Percentiles rank a stretch among this genome's conserved stretches.
phyloP scores from a whole-genome alignment of 345 rosid species.

The Anacardium occidentale region DNA sequence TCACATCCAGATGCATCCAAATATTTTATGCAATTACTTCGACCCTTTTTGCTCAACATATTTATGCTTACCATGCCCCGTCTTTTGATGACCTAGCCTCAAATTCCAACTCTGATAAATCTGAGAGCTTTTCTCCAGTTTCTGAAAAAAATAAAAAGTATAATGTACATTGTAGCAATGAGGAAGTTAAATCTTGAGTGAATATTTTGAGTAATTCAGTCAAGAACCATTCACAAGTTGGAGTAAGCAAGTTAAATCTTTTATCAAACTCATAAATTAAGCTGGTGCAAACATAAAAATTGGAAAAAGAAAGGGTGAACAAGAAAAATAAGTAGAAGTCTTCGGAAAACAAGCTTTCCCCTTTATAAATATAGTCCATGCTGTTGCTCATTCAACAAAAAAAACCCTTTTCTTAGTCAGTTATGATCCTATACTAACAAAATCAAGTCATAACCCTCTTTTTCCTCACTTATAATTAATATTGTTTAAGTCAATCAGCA shows the following conservation, averaged over 20 bases:
- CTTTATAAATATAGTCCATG: background rate
- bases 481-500: background rate
- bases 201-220: background rate
- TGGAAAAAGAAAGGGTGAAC: background rate
- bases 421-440: background rate
- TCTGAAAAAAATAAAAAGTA: background rate
- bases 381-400: too few relatives aligned
- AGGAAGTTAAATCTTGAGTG: background rate
- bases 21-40: background rate
- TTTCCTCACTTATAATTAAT: too few relatives aligned
- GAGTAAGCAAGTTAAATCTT: background rate
- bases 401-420: background rate
- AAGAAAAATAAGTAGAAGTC: too few relatives aligned
- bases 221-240: background rate
- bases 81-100: conserved; percentile 76
- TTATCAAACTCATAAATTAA: background rate
- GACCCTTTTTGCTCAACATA: background rate
- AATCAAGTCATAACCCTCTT: too few relatives aligned
- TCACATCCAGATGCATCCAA: background rate
- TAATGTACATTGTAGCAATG: background rate
- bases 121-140: conserved; percentile 35
- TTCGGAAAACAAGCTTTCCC: background rate
- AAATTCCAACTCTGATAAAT: conserved; percentile 46
- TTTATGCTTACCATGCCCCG: conserved; percentile 57
- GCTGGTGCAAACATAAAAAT: background rate